These are phyloP conservation scores for Dothideomycetes sp. DNA, from an alignment of 2,329 filamentous ascomycete genomes.

Conservation along the genomic window DNA sequence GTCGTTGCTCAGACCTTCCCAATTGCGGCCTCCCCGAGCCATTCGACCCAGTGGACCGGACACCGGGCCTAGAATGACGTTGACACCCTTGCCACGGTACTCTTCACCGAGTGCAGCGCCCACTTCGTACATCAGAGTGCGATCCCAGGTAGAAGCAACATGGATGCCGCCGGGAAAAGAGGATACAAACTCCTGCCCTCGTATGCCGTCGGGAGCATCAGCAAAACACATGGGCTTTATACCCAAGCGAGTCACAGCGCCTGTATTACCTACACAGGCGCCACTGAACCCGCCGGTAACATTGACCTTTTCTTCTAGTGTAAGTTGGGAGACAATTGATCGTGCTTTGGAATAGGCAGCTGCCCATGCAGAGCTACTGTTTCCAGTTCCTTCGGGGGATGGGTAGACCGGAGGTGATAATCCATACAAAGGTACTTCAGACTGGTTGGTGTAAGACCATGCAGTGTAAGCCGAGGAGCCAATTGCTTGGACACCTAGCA, in stretches of 20 bases:
- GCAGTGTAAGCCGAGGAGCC: no score
- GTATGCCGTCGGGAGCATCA: slow-evolving; percentile 60
- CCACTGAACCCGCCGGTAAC: slow-evolving; percentile 19
- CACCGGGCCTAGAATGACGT: slow-evolving; percentile 14
- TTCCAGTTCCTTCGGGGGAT: slow-evolving; percentile 14
- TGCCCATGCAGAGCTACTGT: slow-evolving; percentile 13
- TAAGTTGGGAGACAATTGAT: slow-evolving; percentile 19
- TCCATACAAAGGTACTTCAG: slow-evolving; percentile 15
- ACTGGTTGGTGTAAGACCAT: slow-evolving; percentile 9
- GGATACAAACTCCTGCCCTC: slow-evolving; percentile 62
- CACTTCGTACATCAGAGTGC: slow-evolving; percentile 40
- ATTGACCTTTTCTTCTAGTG: slow-evolving; percentile 22
- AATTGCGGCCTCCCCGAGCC: slow-evolving; percentile 60
- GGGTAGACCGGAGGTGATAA: slow-evolving; percentile 19
- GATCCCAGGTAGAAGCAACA: slow-evolving; percentile 40
- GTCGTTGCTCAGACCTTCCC: slow-evolving; percentile 66
- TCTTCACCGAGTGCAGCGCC: slow-evolving; percentile 40
- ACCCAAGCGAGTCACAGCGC: slow-evolving; percentile 57
- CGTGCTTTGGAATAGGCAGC: slow-evolving; percentile 20
- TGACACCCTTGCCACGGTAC: slow-evolving; percentile 19
- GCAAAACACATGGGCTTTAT: slow-evolving; percentile 63
- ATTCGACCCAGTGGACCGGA: slow-evolving; percentile 64
- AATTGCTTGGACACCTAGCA: no score
- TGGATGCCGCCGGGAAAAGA: slow-evolving; percentile 71
- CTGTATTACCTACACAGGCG: slow-evolving; percentile 63